A percentile compares a stretch with the other conserved stretches of the same genome.
Conservation (phyloP, 805 yeast species). For the Hanseniaspora hatyaiensis region DNA sequence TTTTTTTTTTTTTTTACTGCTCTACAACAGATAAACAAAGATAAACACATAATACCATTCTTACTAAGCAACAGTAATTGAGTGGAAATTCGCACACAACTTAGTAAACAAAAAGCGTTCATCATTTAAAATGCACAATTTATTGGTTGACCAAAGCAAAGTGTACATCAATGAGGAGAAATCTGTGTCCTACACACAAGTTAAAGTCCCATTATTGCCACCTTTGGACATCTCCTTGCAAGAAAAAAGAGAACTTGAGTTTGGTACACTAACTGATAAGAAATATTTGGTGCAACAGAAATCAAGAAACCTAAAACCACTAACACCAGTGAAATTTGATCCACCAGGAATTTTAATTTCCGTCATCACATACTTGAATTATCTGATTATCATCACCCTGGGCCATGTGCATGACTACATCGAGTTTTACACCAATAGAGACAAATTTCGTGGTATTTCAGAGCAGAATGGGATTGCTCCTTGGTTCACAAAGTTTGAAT, state of each 20-base stretch:
- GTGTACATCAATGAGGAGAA: background rate
- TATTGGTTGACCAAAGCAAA: slow-evolving; percentile 12
- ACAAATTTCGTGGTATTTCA: slow-evolving; percentile 50
- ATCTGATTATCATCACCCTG: slow-evolving; percentile 67
- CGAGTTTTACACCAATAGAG: slow-evolving; percentile 61
- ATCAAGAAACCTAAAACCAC: slow-evolving; percentile 44
- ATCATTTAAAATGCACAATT: no score
- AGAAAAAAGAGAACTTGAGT: slow-evolving; percentile 49
- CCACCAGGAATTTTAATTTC: slow-evolving; percentile 78
- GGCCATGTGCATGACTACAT: slow-evolving; percentile 88
- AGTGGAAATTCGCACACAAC: no score
- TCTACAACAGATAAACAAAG: no score
- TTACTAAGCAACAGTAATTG: no score
- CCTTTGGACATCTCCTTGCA: slow-evolving; percentile 30
- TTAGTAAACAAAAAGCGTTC: no score
- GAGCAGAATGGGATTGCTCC: slow-evolving; percentile 90
- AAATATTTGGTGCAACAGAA: slow-evolving; percentile 53
- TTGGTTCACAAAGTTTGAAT: slow-evolving; percentile 85
- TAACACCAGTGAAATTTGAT: slow-evolving; percentile 54
- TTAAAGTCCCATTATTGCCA: slow-evolving; percentile 30
- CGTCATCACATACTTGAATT: slow-evolving; percentile 73
- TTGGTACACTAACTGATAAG: slow-evolving; percentile 55
- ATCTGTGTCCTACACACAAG: slow-evolving; percentile 18
- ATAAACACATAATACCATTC: no score
- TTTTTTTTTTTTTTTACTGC: no score